These are phyloP conservation scores for Coemansia sp. DNA, from an alignment of 192 early-diverging fungal species.

Conservation along the genomic window DNA sequence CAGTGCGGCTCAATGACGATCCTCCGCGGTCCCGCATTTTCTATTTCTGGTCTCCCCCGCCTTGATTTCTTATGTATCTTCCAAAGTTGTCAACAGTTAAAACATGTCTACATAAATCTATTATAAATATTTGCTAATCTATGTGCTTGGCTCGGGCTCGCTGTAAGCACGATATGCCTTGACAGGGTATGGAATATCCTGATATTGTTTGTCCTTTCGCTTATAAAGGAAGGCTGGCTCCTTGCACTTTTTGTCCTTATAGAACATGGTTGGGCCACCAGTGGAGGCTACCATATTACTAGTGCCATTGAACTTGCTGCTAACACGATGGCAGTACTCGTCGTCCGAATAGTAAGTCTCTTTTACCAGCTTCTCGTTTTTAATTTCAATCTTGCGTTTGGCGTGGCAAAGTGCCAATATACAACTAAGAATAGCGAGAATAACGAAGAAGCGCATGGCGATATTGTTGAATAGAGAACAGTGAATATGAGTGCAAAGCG, in stretches of 20 bases:
- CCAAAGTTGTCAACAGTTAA: no score
- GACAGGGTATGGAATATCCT: no score
- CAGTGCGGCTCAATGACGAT: no score
- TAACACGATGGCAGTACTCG: background rate
- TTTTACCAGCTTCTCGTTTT: background rate
- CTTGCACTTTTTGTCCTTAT: background rate
- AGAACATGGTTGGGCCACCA: background rate
- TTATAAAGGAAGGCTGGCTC: background rate
- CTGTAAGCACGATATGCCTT: no score
- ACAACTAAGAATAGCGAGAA: background rate
- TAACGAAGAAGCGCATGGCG: background rate
- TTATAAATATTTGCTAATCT: no score
- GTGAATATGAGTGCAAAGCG: background rate
- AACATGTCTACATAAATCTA: no score
- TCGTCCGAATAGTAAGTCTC: background rate
- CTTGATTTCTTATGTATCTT: no score
- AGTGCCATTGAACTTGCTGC: background rate
- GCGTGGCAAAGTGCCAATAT: background rate
- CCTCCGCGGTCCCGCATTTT: no score
- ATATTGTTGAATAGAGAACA: background rate
- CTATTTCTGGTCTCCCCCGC: no score
- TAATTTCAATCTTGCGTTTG: background rate
- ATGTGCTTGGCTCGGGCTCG: no score
- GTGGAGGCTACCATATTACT: background rate
- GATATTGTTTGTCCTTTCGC: no score